Evolutionary conservation across 805 yeast genomes (phyloP).

Genomic region (Candida cerambycidarum): DNA sequence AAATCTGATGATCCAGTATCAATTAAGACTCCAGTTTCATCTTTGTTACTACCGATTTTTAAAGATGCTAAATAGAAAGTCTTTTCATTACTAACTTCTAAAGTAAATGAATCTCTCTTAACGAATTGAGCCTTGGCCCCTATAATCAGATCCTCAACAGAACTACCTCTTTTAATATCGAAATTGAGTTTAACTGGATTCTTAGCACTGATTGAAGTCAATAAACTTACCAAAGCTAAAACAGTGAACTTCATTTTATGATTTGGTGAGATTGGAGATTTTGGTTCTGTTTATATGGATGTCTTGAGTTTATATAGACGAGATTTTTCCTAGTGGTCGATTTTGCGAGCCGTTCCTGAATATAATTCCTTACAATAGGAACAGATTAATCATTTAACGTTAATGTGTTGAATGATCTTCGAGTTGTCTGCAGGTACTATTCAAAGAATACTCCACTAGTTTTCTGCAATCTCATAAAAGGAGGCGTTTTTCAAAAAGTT

Average conservation of each 20-base stretch:
- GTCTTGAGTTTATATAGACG: no score
- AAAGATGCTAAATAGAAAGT: slow-evolving; percentile 30
- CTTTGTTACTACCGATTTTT: slow-evolving; percentile 28
- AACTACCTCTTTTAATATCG: slow-evolving; percentile 15
- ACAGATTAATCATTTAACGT: no score
- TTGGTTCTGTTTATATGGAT: no score
- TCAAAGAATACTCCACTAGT: no score
- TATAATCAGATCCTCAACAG: slow-evolving; percentile 10
- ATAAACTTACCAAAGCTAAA: not conserved
- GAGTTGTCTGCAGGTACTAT: no score
- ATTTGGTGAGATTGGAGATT: no score
- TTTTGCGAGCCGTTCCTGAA: no score
- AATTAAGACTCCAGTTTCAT: slow-evolving; percentile 30
- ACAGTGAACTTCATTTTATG: not conserved
- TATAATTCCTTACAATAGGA: no score
- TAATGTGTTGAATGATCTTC: no score
- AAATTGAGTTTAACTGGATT: slow-evolving; percentile 13
- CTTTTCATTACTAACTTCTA: slow-evolving; percentile 20
- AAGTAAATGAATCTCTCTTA: slow-evolving; percentile 13
- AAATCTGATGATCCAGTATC: slow-evolving; percentile 46
- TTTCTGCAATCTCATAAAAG: no score
- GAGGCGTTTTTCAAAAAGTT: no score
- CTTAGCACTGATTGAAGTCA: not conserved
- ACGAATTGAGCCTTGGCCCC: slow-evolving; percentile 9
- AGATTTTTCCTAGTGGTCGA: no score